Percentiles rank a stretch among this genome's conserved stretches.
These are phyloP conservation scores for Lumnitzera littorea DNA, from an alignment of 345 rosid genomes.

Conservation along the genomic window DNA sequence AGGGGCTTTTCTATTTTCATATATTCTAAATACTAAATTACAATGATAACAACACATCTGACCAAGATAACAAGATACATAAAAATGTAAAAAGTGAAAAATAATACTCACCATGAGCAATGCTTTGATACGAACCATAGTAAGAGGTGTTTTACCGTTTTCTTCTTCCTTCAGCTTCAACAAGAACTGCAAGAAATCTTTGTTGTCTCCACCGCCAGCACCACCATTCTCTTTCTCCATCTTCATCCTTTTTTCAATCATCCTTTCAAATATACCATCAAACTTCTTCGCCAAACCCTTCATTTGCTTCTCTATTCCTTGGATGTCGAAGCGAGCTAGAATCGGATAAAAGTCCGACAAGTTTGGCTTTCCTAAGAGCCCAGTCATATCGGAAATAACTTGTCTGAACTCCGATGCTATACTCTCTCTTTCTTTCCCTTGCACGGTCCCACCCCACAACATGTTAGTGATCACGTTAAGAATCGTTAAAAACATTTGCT, in stretches of 20 bases:
- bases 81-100: background rate
- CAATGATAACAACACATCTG: too few relatives aligned
- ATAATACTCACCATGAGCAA: conserved; percentile 17
- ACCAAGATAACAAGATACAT: too few relatives aligned
- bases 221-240: conserved; percentile 10
- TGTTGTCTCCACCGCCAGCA: conserved; percentile 4
- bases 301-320: conserved; percentile 33
- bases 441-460: conserved; percentile 43
- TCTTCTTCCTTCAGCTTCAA: conserved; percentile 16
- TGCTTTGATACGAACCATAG: conserved; percentile 31
- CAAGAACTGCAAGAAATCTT: conserved; percentile 25
- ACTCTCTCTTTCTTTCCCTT: conserved; percentile 23
- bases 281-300: conserved; percentile 16
- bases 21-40: too few relatives aligned
- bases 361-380: conserved; percentile 33
- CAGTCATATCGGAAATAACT: conserved; percentile 18
- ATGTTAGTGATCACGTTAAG: conserved; percentile 35
- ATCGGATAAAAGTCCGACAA: conserved; percentile 43
- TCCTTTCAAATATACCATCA: conserved; percentile 17
- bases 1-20: too few relatives aligned
- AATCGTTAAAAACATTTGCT: conserved; percentile 20
- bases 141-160: conserved; percentile 22
- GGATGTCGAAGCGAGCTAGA: conserved; percentile 43
- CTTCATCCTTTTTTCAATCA: conserved; percentile 11
- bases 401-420: conserved; percentile 27